Evolutionary conservation across 805 yeast species (phyloP), one percentile per base, ranked within the genome.

Genomic region (Maudiozyma bulderi): DNA sequence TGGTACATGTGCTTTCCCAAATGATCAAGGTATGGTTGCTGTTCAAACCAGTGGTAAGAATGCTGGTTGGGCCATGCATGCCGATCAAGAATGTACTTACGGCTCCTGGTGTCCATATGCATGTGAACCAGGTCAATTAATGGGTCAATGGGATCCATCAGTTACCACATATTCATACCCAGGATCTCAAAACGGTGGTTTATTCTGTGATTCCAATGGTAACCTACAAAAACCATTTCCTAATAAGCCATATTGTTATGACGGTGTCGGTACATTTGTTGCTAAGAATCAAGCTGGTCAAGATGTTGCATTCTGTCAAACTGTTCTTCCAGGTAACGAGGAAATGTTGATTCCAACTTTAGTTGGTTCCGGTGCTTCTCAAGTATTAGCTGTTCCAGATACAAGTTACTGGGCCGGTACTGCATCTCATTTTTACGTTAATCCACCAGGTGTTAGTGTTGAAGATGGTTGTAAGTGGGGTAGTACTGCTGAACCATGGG

Each of bases 91-190:
- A 37, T 88, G 96, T 67, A 65, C 80, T 4, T 73, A 83, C 29
- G 95, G 93, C n/a, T 68, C 73, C 32, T 89, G 81, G 77, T 88
- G 96, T 67, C 96, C 95, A 32, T 89, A 84, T 65, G 96, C 96
- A 14, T 88, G 96, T 64, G 81, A 88, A 14, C 85, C 95, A 40
- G 96, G 96, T 50, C 78, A 85, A 65, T 66, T 88, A 48, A 82
- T 84, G 83, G 86, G 81, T 32, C 96, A 88, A 67, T 88, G 95
- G 96, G 93, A 89, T 60, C 80, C 88, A 5, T 53, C 64, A 5
- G 84, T 82, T 37, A 86, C 86, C n/a, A 55, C 80, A 9, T 88
- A 87, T 69, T 57, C 82, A 6, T 84, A 84, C 63, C 95, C 95
- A 26, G 75, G 78, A 38, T 85, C 95, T 3, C 82, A 78, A 70